phyloP scores from a whole-genome alignment of 2,329 filamentous ascomycete species.

The Geosmithia morbida region DNA sequence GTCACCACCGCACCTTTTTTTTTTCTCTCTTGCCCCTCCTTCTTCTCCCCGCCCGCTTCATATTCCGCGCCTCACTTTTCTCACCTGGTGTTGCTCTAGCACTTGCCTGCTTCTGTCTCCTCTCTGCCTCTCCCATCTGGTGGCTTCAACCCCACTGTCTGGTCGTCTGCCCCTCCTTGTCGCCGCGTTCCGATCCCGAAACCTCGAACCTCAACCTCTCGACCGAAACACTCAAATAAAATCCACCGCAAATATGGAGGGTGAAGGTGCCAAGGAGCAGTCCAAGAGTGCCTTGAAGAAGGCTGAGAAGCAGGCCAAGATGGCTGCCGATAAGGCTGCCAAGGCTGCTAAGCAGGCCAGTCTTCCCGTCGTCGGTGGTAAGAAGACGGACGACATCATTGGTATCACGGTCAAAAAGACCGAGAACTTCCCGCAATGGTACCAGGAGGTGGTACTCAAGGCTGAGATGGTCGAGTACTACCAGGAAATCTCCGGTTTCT shows the following conservation, averaged over 20 bases:
- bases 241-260: neutral
- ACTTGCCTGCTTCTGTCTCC: neutral
- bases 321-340: conserved; percentile 45
- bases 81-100: neutral
- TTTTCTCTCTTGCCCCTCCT: neutral
- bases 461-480: conserved; percentile 98
- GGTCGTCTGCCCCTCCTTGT: neutral
- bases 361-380: conserved; percentile 39
- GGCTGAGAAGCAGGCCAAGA: conserved; percentile 48
- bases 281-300: conserved; percentile 54
- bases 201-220: neutral
- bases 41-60: neutral
- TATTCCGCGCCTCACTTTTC: neutral
- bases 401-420: conserved; percentile 79
- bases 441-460: conserved; percentile 94
- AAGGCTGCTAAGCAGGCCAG: conserved; percentile 40
- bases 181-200: neutral
- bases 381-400: conserved; percentile 56
- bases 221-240: neutral
- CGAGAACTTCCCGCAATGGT: conserved; percentile 87
- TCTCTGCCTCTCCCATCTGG: neutral
- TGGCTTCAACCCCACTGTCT: neutral
- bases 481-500: conserved; percentile 85
- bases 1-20: neutral
- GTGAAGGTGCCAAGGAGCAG: conserved; percentile 15